Evolutionary conservation across 768 basidiomycete species (phyloP).

Genomic region (Hysterangium stoloniferum): DNA sequence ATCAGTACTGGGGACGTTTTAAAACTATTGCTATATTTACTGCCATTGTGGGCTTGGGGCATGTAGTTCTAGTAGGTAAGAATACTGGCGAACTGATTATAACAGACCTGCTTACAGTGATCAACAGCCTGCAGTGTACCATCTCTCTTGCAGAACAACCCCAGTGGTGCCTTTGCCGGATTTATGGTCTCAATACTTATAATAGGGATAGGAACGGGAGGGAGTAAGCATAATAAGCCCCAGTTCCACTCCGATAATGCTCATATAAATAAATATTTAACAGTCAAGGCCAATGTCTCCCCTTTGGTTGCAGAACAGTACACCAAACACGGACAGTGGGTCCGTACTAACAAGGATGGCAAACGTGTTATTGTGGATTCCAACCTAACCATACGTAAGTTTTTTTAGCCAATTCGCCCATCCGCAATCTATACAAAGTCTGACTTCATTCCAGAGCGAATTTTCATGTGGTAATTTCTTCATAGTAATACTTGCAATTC

Average conservation of each 20-base stretch:
- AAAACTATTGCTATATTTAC: slow-evolving; percentile 7
- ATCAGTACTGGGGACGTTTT: slow-evolving; percentile 11
- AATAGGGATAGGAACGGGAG: slow-evolving; percentile 10
- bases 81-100: neutral
- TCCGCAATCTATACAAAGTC: neutral
- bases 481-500: neutral
- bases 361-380: slow-evolving; percentile 6
- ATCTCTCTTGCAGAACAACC: slow-evolving; percentile 6
- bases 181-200: slow-evolving; percentile 11
- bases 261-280: neutral
- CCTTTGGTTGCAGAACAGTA: slow-evolving; percentile 10
- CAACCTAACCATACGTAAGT: slow-evolving; percentile 9
- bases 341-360: slow-evolving; percentile 8
- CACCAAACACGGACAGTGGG: slow-evolving; percentile 9
- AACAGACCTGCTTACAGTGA: neutral
- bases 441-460: neutral
- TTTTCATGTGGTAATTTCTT: slow-evolving; percentile 9
- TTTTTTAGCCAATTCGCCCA: neutral
- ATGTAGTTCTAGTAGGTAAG: slow-evolving; percentile 10
- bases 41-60: slow-evolving; percentile 5
- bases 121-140: slow-evolving; percentile 6
- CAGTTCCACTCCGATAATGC: neutral
- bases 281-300: slow-evolving; percentile 11
- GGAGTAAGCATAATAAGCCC: neutral
- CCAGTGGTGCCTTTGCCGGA: slow-evolving; percentile 8